Conservation (phyloP, 495 filamentous ascomycete species). For the Aspergillus sclerotiicarbonarius region DNA sequence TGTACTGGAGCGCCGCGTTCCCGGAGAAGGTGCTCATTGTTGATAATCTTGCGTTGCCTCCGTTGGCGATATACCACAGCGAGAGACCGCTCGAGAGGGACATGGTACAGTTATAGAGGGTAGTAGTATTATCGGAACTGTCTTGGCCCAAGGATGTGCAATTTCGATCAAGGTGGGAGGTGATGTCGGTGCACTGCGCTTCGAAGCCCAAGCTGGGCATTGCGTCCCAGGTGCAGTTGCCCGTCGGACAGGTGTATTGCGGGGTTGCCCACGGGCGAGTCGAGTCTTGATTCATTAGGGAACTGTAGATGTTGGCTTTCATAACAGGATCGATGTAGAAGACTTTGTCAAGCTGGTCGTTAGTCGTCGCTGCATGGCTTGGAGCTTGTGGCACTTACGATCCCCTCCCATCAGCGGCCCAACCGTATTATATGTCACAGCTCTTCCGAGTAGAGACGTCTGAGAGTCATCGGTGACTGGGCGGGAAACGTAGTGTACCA, state of each 20-base stretch:
- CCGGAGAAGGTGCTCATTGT: not conserved
- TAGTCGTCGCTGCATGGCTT: not conserved
- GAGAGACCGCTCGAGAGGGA: not conserved
- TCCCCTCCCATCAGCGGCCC: not conserved
- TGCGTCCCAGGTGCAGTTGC: not conserved
- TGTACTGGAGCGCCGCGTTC: not conserved
- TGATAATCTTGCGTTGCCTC: not conserved
- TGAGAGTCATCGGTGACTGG: constrained; percentile 3
- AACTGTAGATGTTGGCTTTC: not conserved
- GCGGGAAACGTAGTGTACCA: constrained; percentile 4
- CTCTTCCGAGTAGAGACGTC: not conserved
- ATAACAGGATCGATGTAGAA: not conserved
- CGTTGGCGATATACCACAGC: not conserved
- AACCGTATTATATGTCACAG: not conserved
- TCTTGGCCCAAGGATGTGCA: not conserved
- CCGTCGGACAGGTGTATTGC: not conserved
- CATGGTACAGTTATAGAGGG: not conserved
- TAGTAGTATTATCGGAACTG: not conserved
- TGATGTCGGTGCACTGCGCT: not conserved
- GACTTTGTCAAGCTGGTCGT: not conserved
- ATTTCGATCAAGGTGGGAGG: not conserved
- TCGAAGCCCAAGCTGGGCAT: not conserved
- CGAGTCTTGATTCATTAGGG: not conserved
- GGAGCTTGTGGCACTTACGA: not conserved
- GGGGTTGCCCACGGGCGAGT: not conserved